Base-by-base conservation (phyloP, 1,284 basidiomycete species). In the Athelia sp. region DNA sequence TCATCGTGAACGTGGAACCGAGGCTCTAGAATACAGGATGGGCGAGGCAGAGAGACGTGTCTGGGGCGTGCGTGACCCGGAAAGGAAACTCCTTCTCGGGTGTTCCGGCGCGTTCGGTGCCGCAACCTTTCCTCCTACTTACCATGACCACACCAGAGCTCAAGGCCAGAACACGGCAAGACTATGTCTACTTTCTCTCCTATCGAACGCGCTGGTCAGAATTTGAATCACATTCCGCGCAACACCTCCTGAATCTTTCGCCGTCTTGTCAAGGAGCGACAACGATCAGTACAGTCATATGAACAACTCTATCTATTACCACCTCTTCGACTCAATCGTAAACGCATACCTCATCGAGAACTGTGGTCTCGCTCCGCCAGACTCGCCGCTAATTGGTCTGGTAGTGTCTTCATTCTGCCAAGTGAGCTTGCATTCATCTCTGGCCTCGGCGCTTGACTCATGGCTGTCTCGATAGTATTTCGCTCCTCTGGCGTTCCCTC, bases 241-340 rank as follows among this genome's bases (percentile, higher is more conserved):
- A 4, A 40, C 36, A n/a, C 15, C 38, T 42, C 26, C 17, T 48
- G 43, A 21, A 36, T 42, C 38, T 18, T 19, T 24, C 34, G n/a
- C 46, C 43, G 42, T 36, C 19, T 21, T 23, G 13, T 46, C 23
- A 66, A 83, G 87, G 86, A 86, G 78, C 57, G 87, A 90, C 70
- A 90, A 90, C 57, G 87, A 90, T 68, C 86, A 88, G 58, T 90
- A 90, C 60, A 74, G 78, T 6, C 87, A 90, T 54, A 69, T 89
- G 56, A 90, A 90, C 66, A 90, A 90, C 64, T 74, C 83, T 0
- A 67, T 87, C n/a, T 90, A 87, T 64, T 87, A 87, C 61, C 84
- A 86, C 58, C 73, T 87, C 47, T 86, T 89, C 62, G 87, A 89
- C 67, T 86, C 85, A 4, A 69, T 88, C 57, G 70, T 89, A 62